These are phyloP conservation scores for Leccinum pachyderme DNA, from an alignment of 1,284 basidiomycete genomes.

Conservation along the genomic window DNA sequence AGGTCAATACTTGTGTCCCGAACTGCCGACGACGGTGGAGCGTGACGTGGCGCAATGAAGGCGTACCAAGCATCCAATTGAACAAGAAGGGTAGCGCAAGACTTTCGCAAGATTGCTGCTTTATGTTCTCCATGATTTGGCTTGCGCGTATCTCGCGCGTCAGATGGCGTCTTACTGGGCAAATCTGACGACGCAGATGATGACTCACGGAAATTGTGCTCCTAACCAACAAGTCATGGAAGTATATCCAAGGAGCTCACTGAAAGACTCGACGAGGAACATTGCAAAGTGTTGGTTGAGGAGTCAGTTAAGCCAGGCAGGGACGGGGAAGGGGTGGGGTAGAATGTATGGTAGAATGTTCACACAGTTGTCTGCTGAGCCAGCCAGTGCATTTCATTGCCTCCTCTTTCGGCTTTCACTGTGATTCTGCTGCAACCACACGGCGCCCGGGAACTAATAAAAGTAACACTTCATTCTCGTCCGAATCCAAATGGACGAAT, in stretches of 20 bases:
- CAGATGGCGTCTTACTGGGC: slow-evolving; percentile 10
- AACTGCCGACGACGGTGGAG: neutral
- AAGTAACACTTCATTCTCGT: neutral
- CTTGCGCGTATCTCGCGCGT: slow-evolving; percentile 31
- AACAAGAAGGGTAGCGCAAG: slow-evolving; percentile 86
- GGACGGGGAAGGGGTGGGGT: slow-evolving; percentile 3
- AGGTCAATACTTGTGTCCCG: slow-evolving; percentile 7
- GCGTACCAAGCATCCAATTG: slow-evolving; percentile 86
- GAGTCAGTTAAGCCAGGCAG: no score
- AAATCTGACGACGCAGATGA: slow-evolving; percentile 1
- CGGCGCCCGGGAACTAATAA: neutral
- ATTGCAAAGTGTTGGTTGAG: slow-evolving; percentile 9
- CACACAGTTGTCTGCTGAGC: slow-evolving; percentile 6
- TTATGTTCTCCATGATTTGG: slow-evolving; percentile 81
- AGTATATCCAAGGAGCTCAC: slow-evolving; percentile 64
- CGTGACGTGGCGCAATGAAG: neutral
- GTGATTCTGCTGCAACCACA: neutral
- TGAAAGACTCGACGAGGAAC: slow-evolving; percentile 30
- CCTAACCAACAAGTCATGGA: slow-evolving; percentile 89
- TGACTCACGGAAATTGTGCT: slow-evolving; percentile 85
- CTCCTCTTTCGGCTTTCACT: neutral
- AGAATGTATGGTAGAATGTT: neutral
- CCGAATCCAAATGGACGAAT: neutral
- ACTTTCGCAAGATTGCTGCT: slow-evolving; percentile 75
- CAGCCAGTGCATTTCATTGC: neutral